A percentile compares a stretch with the other conserved stretches of the same genome.
Evolutionary conservation across 1,284 basidiomycete genomes (phyloP).

Genomic region (Sporisorium reilianum): DNA sequence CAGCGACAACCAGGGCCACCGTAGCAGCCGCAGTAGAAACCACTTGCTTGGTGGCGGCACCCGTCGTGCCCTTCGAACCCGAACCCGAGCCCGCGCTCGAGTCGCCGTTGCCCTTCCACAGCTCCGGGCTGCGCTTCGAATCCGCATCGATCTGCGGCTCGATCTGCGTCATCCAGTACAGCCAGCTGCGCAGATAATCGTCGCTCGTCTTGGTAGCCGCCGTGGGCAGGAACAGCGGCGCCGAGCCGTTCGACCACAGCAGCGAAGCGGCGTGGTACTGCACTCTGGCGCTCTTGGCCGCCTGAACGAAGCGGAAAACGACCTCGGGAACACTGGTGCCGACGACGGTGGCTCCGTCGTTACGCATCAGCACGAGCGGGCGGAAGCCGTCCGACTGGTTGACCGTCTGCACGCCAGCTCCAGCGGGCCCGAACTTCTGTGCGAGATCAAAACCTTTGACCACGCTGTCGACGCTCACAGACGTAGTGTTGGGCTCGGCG

Average conservation of each 20-base stretch:
- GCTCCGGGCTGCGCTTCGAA: slow-evolving; percentile 29
- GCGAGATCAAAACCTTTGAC: slow-evolving; percentile 33
- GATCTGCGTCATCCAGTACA: slow-evolving; percentile 43
- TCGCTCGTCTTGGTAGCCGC: slow-evolving; percentile 25
- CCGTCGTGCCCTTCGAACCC: not conserved
- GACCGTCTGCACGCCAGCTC: slow-evolving; percentile 11
- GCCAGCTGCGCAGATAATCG: slow-evolving; percentile 40
- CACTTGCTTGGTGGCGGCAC: not conserved
- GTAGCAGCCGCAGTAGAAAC: not conserved
- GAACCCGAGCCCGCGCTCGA: not conserved
- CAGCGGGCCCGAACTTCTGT: slow-evolving; percentile 21
- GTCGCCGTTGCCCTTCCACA: slow-evolving; percentile 22
- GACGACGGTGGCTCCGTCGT: slow-evolving; percentile 41
- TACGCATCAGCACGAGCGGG: slow-evolving; percentile 49
- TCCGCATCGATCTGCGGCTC: slow-evolving; percentile 27
- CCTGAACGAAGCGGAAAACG: slow-evolving; percentile 40
- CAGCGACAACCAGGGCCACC: not conserved
- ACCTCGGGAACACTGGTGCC: slow-evolving; percentile 35
- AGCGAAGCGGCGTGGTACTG: slow-evolving; percentile 18
- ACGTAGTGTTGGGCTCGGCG: slow-evolving; percentile 21
- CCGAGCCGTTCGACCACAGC: slow-evolving; percentile 2
- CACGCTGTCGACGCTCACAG: slow-evolving; percentile 27
- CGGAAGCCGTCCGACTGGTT: slow-evolving; percentile 32
- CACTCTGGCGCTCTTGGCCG: slow-evolving; percentile 38
- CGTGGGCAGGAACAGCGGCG: slow-evolving; percentile 25